These are phyloP conservation scores for Jatropha curcas DNA, from an alignment of 345 rosid genomes.

Conservation along the genomic window DNA sequence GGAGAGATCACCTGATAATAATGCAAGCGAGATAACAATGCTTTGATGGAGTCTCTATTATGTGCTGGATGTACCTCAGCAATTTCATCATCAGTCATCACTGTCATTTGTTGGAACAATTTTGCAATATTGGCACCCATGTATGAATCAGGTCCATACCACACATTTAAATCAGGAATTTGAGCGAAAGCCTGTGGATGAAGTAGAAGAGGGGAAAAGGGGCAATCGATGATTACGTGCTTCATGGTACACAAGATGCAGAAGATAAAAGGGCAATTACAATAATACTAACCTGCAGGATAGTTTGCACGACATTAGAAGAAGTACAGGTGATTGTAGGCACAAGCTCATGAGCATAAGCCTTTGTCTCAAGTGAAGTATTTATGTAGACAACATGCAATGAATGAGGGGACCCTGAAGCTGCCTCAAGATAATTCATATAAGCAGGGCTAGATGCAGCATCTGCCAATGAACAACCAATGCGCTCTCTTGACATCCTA, in stretches of 20 bases:
- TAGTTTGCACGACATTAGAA: conserved; percentile 90
- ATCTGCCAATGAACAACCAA: conserved; percentile 97
- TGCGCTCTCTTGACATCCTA: conserved; percentile 86
- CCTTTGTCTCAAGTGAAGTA: conserved; percentile 95
- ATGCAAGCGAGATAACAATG: conserved; percentile 67
- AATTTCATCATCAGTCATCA: conserved; percentile 92
- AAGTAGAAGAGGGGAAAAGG: not conserved
- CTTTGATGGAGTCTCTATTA: conserved; percentile 57
- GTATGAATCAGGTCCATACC: conserved; percentile 98
- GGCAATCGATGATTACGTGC: not conserved
- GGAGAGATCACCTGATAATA: conserved; percentile 63
- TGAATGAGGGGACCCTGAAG: conserved; percentile 64
- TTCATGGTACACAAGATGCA: not conserved
- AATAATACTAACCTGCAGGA: conserved; percentile 69
- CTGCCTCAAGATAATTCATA: conserved; percentile 69
- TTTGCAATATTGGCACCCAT: conserved; percentile 96
- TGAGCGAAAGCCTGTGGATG: conserved; percentile 75
- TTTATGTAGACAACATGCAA: conserved; percentile 91
- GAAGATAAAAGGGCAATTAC: not conserved
- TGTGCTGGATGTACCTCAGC: conserved; percentile 72
- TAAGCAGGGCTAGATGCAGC: conserved; percentile 90
- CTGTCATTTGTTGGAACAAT: conserved; percentile 79
- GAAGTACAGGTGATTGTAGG: conserved; percentile 98
- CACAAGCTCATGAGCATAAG: conserved; percentile 90
- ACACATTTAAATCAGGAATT: conserved; percentile 67